Base-by-base conservation (phyloP, 1,284 basidiomycete species). In the Moesziomyces antarcticus region DNA sequence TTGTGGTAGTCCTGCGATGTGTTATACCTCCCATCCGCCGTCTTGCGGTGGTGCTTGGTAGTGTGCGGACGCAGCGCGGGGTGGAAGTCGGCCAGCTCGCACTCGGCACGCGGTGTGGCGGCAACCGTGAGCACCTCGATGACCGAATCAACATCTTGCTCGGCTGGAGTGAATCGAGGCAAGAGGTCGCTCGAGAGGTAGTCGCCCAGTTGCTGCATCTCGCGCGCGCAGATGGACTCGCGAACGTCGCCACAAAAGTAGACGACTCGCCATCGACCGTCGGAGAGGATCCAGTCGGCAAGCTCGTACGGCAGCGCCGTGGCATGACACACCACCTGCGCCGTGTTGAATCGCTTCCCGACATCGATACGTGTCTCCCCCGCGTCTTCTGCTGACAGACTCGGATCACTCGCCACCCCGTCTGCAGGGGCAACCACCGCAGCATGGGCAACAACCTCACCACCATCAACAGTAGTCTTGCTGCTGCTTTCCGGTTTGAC, bases 51-150 rank as follows among this genome's bases (percentile, higher is more conserved):
- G 50, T 64, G 61, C n/a, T 47, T 52, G 7, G 56, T 56, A 3
- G 58, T 64, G 13, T 30, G 25, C 25, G 60, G 61, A 11, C 61
- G 52, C 5, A 62, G 40, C 5, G 64, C 50, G n/a, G 48, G 35
- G 47, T 61, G 56, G 37, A 59, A 59, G 48, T 63, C 58, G 6
- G 22, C 14, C 44, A 64, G 22, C 47, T 68, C 58, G 6, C 41
- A 55, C 25, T 60, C 52, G 43, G 13, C 13, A 16, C 52, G 56
- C 20, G 60, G 55, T 3, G 60, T 61, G 14, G 64, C 56, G 35
- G 63, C 62, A 33, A 66, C 52, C 35, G 59, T 66, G n/a, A 66
- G 24, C 6, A 73, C 64, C 10, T 73, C 69, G 59, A 73, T 68
- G 18, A 73, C 44, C 42, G 64, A 68, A 51, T 73, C 69, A 3